These are phyloP conservation scores for Solanum chiquidenum DNA, from an alignment of 257 asterid genomes.

Conservation along the genomic window DNA sequence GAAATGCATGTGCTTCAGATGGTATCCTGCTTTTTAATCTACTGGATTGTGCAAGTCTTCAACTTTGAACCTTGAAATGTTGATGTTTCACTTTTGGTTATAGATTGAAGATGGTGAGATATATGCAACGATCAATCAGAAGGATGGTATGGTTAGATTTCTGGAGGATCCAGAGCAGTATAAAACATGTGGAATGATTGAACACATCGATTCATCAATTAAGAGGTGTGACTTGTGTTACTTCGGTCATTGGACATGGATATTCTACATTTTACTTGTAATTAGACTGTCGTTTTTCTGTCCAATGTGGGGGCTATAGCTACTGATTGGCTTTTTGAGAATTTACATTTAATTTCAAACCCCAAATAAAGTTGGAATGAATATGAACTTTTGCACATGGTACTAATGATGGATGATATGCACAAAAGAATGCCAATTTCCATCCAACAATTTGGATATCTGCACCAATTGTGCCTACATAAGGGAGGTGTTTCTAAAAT, in stretches of 20 bases:
- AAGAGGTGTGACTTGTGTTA: conserved; percentile 44
- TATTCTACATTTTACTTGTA: not conserved
- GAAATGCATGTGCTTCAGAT: conserved; percentile 97
- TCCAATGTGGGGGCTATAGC: not conserved
- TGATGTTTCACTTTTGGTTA: conserved; percentile 1
- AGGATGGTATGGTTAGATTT: conserved; percentile 99
- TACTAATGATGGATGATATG: not conserved
- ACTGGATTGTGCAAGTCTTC: not conserved
- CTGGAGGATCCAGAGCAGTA: conserved; percentile 97
- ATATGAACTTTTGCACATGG: not conserved
- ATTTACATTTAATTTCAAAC: not conserved
- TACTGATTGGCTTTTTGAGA: not conserved
- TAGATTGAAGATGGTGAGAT: conserved; percentile 95
- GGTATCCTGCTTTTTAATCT: conserved; percentile 35
- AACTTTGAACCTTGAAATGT: not conserved
- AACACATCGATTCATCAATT: conserved; percentile 75
- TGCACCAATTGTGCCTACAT: not conserved
- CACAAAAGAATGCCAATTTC: not conserved
- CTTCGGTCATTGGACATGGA: not conserved
- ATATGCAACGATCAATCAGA: conserved; percentile 90
- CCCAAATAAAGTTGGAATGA: not conserved
- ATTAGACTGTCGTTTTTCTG: not conserved
- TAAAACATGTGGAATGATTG: conserved; percentile 91
- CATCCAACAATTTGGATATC: not conserved
- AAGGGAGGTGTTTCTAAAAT: not conserved